These are phyloP conservation scores for Discostella stelligera DNA, from an alignment of 352 stramenopile genomes.

Conservation along the genomic window DNA sequence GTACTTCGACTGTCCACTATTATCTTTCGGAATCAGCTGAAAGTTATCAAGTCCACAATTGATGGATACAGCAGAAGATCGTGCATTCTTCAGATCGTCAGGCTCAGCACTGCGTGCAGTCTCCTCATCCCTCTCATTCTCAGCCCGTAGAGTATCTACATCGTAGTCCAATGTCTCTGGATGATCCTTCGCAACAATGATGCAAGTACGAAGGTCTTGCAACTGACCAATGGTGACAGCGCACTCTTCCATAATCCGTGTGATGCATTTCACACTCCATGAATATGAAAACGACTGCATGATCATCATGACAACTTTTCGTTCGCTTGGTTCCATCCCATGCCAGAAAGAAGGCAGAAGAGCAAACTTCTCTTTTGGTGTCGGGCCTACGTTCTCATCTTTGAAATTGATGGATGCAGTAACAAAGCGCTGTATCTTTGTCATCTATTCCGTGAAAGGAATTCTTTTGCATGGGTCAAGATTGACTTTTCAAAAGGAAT, in stretches of 20 bases:
- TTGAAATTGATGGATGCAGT: neutral
- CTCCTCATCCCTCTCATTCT: too few species aligned
- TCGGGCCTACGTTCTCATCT: neutral
- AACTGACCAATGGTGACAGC: neutral
- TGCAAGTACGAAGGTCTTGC: neutral
- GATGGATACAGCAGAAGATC: too few species aligned
- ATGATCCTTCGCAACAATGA: neutral
- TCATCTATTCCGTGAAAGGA: neutral
- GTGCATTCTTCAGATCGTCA: too few species aligned
- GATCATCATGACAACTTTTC: constrained; percentile 1
- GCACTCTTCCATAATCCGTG: too few species aligned
- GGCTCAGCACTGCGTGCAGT: too few species aligned
- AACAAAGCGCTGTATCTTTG: neutral
- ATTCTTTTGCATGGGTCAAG: neutral
- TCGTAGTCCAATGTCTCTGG: neutral
- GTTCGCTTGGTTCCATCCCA: neutral
- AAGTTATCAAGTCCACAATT: too few species aligned
- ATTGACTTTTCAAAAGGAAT: neutral
- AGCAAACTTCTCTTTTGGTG: neutral
- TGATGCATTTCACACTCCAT: too few species aligned
- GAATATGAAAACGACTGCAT: too few species aligned
- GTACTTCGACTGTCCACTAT: neutral
- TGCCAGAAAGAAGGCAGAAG: neutral
- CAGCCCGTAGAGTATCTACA: too few species aligned
- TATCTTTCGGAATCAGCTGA: constrained; percentile 1